phyloP scores from a whole-genome alignment of 2,329 filamentous ascomycete genomes.

The Colletotrichum kahawae region DNA sequence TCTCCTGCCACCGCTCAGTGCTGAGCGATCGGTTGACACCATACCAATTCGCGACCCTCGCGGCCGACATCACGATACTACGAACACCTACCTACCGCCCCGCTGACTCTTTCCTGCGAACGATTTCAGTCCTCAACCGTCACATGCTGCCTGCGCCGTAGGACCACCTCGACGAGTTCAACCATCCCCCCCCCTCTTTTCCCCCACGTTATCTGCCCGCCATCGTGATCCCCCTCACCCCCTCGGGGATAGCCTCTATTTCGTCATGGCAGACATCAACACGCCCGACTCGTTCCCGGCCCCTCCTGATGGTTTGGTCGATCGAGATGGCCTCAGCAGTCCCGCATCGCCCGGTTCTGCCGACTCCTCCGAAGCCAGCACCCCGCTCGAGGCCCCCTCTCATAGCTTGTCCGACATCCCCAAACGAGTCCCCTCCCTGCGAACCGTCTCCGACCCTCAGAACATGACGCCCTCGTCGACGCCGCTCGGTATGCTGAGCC shows the following conservation, averaged over 20 bases:
- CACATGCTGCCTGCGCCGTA: constrained; percentile 2
- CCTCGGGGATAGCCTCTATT: neutral
- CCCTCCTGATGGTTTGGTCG: constrained; percentile 51
- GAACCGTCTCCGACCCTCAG: constrained; percentile 64
- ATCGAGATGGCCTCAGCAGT: constrained; percentile 36
- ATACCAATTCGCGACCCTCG: neutral
- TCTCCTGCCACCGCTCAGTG: neutral
- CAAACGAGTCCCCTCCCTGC: constrained; percentile 62
- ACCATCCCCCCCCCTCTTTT: neutral
- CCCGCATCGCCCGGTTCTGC: constrained; percentile 50
- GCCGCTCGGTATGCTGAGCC: constrained; percentile 77
- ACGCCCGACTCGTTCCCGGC: constrained; percentile 43
- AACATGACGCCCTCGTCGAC: constrained; percentile 85
- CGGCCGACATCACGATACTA: neutral
- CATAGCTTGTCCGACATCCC: constrained; percentile 39
- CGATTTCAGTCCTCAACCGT: neutral
- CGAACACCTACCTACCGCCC: neutral
- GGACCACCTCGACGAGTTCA: neutral
- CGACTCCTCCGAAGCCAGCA: constrained; percentile 52
- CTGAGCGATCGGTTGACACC: constrained; percentile 4
- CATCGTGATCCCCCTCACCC: neutral
- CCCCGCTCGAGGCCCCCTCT: constrained; percentile 47
- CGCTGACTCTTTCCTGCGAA: neutral
- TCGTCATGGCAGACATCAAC: constrained; percentile 20
- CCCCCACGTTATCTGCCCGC: neutral